Base-by-base conservation (phyloP, 2,329 filamentous ascomycete genomes). In the Cyphellophora europaea region DNA sequence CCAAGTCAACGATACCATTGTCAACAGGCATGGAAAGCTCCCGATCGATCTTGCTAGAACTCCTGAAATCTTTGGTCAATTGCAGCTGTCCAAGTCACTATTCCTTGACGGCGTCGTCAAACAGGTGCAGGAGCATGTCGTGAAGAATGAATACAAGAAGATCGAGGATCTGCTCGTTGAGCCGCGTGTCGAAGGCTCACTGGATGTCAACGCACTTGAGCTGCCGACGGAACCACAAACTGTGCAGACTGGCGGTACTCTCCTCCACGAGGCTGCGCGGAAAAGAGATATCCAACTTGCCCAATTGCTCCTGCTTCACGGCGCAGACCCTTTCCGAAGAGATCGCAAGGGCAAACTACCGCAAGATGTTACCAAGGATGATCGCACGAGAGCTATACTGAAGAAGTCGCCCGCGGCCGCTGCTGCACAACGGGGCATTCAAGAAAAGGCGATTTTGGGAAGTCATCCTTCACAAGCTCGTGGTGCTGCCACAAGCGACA, bases 341-440 rank as follows among this genome's bases (percentile, higher is more conserved):
- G 91, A 98, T 59, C 83, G 87, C 50, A 94, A 87, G 62, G 91
- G 91, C 32, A 96, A 93, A 59, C 71, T 98, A 19, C 87, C 91
- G 3, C 91, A 98, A 55, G 89, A 95, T 58, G 81, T 95, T 30
- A 96, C 91, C 34, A 94, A 91, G 54, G 91, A 98, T 56, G 91
- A 98, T 53, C 75, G 76, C 40, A 94, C 86, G 11, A 77, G 81
- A 39, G 77, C 82, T 6, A 89, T 98, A 53, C 65, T 98, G 31
- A 98, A 96, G 64, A 85, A 80, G 51, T 96, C 89, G 0, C 91
- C 91, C 5, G 91, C 91, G 10, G 91, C 91, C 5, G 87, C 91
- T 5, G 88, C 87, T 11, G 91, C 91, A 2, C 91, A 96, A 61
- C 75, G 89, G 36, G 88, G 87, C 23, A 94, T 98, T 21, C 91